Base-by-base conservation (phyloP, 202 grass and related monocot genomes). In the Panicum hallii region DNA sequence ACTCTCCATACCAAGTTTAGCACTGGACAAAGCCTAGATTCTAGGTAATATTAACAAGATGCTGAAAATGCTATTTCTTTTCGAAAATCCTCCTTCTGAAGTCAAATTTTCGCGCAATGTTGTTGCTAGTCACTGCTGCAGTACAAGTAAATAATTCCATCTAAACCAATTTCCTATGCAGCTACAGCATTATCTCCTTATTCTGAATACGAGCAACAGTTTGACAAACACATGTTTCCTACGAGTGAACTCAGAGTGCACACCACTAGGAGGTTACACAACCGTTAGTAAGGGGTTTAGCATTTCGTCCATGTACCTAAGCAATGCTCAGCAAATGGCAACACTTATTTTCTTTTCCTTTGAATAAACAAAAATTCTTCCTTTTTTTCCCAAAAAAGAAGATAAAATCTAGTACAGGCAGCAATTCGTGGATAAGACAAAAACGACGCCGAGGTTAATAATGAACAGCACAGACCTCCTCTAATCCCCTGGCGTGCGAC, bases 381-480 rank as follows among this genome's bases (percentile, higher is more conserved):
- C 1, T 32, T 61, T 56, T 56, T 58, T 11, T 7, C 20, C n/a
- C 0, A n/a, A 3, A 6, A 9, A 44, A 42, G 7, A 9, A 44
- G 44, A 30, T 7, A 44, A 32, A 47, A 3, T 11, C 3, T 6
- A 38, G 36, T 38, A 38, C 14, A 2, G 11, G 40, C 7, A 72
- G 7, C 12, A 38, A 7, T 67, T 20, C 9, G 40, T 48, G 77
- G 69, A 56, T 32, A 81, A 74, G 58, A 57, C 16, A 72, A 40
- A 52, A 3, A 66, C 22, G n/a, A 9, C 23, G 32, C 30, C 1
- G 32, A 6, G 19, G n/a, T 32, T 32, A 69, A 11, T 32, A 69
- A 11, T 22, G 53, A 62, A 55, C 54, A 61, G 23, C 54, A 47
- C 53, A 7, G 54, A 89, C 87, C 87, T 82, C 68, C 80, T 22